Evolutionary conservation across 192 early-diverging fungal species (phyloP).

Genomic region (Coemansia sp.): DNA sequence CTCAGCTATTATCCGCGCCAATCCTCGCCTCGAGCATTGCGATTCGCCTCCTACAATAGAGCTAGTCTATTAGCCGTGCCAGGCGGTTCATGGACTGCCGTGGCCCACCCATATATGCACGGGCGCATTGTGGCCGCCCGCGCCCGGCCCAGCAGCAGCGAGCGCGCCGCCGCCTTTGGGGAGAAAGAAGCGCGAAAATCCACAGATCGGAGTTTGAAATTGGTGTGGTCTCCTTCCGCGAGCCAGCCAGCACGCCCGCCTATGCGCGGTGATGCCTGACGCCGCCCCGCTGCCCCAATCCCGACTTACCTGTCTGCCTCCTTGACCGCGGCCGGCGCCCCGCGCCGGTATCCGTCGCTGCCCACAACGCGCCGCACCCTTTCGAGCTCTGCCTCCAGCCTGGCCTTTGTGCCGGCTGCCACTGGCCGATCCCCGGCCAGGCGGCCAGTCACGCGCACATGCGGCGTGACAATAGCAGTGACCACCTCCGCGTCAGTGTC

Average conservation of each 20-base stretch:
- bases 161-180: constrained; percentile 1
- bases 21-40: constrained; percentile 38
- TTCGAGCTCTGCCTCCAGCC: constrained; percentile 25
- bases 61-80: not conserved
- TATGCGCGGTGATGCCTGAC: constrained; percentile 2
- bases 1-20: constrained; percentile 6
- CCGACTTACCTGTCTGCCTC: constrained; percentile 39
- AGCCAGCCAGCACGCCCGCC: too few relatives aligned
- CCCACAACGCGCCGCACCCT: constrained; percentile 11
- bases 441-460: constrained; percentile 19
- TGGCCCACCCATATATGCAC: constrained; percentile 7
- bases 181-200: constrained; percentile 2
- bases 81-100: not conserved
- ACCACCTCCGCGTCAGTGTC: not conserved
- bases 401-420: constrained; percentile 4
- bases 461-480: constrained; percentile 20
- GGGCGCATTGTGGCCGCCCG: not conserved
- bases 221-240: not conserved
- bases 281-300: not conserved
- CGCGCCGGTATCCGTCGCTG: constrained; percentile 29
- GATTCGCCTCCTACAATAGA: constrained; percentile 27
- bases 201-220: constrained; percentile 47
- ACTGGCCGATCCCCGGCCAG: not conserved
- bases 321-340: constrained; percentile 32
- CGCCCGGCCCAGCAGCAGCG: not conserved